Conservation (phyloP, 2,329 filamentous ascomycete species). For the Xylariaceae sp. region DNA sequence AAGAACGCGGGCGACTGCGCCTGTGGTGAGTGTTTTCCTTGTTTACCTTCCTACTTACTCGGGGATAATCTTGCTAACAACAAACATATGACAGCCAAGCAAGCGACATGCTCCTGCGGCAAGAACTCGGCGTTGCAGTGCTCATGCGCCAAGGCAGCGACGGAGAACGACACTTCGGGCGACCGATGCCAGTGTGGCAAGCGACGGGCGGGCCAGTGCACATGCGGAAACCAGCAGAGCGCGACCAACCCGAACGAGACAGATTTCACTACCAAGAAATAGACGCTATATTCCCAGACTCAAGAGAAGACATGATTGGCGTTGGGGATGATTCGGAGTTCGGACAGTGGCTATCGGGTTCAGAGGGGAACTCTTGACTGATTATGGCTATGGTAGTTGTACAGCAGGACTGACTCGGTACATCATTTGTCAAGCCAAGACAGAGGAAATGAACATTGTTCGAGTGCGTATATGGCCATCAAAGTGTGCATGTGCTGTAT, state of each 20-base stretch:
- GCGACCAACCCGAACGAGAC: slow-evolving; percentile 68
- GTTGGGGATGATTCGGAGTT: neutral
- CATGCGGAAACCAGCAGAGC: slow-evolving; percentile 66
- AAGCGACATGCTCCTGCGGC: slow-evolving; percentile 82
- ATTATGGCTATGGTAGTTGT: too few relatives aligned
- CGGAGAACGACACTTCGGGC: slow-evolving; percentile 71
- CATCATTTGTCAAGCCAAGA: too few relatives aligned
- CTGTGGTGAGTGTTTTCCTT: slow-evolving; percentile 47
- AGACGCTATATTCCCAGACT: too few relatives aligned
- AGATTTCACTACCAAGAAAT: slow-evolving; percentile 76
- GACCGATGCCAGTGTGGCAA: slow-evolving; percentile 76
- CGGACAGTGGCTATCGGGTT: slow-evolving; percentile 4
- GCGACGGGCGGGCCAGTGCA: slow-evolving; percentile 68
- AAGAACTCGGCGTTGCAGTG: slow-evolving; percentile 83
- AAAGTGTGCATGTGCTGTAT: too few relatives aligned
- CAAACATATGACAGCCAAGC: slow-evolving; percentile 48
- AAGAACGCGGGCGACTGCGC: slow-evolving; percentile 49
- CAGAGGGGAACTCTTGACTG: too few relatives aligned
- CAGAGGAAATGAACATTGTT: too few relatives aligned
- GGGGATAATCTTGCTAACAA: too few relatives aligned
- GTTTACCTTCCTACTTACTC: too few relatives aligned
- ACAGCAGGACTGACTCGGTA: too few relatives aligned
- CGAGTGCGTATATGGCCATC: too few relatives aligned
- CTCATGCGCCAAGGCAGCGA: slow-evolving; percentile 70
- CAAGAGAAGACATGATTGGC: neutral